Evolutionary conservation across 805 yeast species (phyloP).

Genomic region (Saccharomycodes ludwigii): DNA sequence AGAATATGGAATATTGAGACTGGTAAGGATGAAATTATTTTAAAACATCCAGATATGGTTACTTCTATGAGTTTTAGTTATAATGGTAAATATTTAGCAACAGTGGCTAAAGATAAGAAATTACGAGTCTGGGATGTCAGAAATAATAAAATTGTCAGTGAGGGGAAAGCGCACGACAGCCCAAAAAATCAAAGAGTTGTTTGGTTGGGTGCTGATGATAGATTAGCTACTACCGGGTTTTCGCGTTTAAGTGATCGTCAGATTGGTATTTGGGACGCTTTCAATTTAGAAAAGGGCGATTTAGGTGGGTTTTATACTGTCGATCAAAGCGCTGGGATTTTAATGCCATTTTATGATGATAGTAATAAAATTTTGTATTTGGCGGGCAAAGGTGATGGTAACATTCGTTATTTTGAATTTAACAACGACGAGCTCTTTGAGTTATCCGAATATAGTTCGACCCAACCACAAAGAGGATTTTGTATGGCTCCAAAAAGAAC

Average conservation of each 20-base stretch:
- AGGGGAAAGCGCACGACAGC: slow-evolving; percentile 85
- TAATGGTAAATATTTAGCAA: slow-evolving; percentile 77
- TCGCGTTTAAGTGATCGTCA: slow-evolving; percentile 89
- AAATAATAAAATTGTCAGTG: slow-evolving; percentile 58
- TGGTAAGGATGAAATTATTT: slow-evolving; percentile 56
- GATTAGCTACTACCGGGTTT: slow-evolving; percentile 90
- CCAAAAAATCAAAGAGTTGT: slow-evolving; percentile 81
- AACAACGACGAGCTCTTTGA: slow-evolving; percentile 73
- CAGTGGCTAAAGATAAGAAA: slow-evolving; percentile 83
- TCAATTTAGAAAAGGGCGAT: slow-evolving; percentile 64
- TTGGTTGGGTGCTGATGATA: slow-evolving; percentile 82
- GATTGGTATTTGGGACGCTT: slow-evolving; percentile 85
- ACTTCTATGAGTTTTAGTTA: slow-evolving; percentile 88
- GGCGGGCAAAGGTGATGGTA: slow-evolving; percentile 98
- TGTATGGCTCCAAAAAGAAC: slow-evolving; percentile 78
- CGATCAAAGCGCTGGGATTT: slow-evolving; percentile 86
- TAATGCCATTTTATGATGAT: slow-evolving; percentile 84
- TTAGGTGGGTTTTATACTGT: slow-evolving; percentile 79
- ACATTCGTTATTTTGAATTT: slow-evolving; percentile 86
- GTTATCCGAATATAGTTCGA: slow-evolving; percentile 79
- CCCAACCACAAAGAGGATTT: slow-evolving; percentile 92
- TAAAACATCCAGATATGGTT: slow-evolving; percentile 81
- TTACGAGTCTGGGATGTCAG: slow-evolving; percentile 88
- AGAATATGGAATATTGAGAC: slow-evolving; percentile 82
- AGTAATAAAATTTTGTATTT: slow-evolving; percentile 68